Conservation (phyloP, 352 stramenopile species). For the Phytophthora palmivora region DNA sequence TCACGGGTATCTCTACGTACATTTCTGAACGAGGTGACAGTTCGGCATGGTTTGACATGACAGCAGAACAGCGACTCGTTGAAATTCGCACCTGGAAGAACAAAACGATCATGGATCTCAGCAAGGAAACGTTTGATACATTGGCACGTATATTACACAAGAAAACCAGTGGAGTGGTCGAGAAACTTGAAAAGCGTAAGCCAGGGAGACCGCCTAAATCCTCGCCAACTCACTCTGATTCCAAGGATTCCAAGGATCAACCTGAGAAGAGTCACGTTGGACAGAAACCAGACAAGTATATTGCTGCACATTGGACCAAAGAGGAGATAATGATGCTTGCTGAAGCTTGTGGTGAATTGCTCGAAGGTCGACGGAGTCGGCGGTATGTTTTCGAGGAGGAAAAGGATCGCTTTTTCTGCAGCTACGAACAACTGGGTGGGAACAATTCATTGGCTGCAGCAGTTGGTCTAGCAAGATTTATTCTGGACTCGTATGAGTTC, state of each 20-base stretch:
- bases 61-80: slow-evolving; percentile 26
- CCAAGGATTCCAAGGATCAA: slow-evolving; percentile 21
- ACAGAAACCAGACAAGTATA: slow-evolving; percentile 32
- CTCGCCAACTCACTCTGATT: neutral
- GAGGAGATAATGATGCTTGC: slow-evolving; percentile 41
- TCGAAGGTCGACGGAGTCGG: slow-evolving; percentile 40
- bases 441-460: slow-evolving; percentile 31
- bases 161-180: slow-evolving; percentile 19
- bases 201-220: neutral
- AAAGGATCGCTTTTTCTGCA: slow-evolving; percentile 44
- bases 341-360: slow-evolving; percentile 43
- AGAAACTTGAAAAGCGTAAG: slow-evolving; percentile 18
- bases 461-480: slow-evolving; percentile 37
- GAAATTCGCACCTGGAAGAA: slow-evolving; percentile 41
- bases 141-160: slow-evolving; percentile 32
- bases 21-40: slow-evolving; percentile 32
- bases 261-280: slow-evolving; percentile 22
- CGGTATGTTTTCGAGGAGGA: slow-evolving; percentile 55
- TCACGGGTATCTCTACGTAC: slow-evolving; percentile 32
- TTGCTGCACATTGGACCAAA: slow-evolving; percentile 41
- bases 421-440: slow-evolving; percentile 44
- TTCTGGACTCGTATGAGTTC: slow-evolving; percentile 57
- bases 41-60: slow-evolving; percentile 40
- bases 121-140: slow-evolving; percentile 37
- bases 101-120: slow-evolving; percentile 45